Base-by-base conservation (phyloP, 352 stramenopile genomes). In the Globisporangium irregulare region DNA sequence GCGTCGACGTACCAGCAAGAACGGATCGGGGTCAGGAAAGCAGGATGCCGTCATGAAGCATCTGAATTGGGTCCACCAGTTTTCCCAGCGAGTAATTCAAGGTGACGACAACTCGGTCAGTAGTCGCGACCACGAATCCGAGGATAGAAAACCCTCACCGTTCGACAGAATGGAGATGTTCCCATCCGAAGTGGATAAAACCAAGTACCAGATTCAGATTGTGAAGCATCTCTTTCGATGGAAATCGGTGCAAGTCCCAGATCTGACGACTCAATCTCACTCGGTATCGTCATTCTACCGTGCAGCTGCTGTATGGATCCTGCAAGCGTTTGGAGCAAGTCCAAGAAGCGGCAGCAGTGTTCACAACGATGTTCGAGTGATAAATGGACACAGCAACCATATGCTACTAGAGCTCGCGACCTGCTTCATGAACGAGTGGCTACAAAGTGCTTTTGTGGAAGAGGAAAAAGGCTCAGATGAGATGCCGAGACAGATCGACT, bases 181-280 rank as follows among this genome's bases (percentile, higher is more conserved):
- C 18, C 15, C 54, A 32, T 8, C 29, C 4, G 38, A 68, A 6
- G 38, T 36, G 32, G 63, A 68, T 8, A 20, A 1, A 12, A 56
- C 25, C n/a, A 43, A 50, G 59, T 66, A 54, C 24, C 48, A 41
- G 22, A 36, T 62, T 12, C 9, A 15, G n/a, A 41, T 58, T 20
- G 36, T 67, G 36, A 66, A 58, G 66, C 32, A 62, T 1, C 50
- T 71, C 3, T 66, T 71, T 10, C 51, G 59, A 7, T 71, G 66
- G 66, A 65, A 62, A 2, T 15, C 46, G 24, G 24, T 71, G 5
- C 22, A n/a, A 8, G 34, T 25, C 1, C 66, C 66, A 0, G 59
- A 62, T 34, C 12, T 32, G 36, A n/a, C 32, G 3, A 57, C 36
- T 15, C 59, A 71, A 24, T 22, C 58, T 15, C 59, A 53, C 15